A percentile compares a stretch with the other conserved stretches of the same genome.
Conservation (phyloP, 805 yeast species). For the Cyberlindnera bimundalis region DNA sequence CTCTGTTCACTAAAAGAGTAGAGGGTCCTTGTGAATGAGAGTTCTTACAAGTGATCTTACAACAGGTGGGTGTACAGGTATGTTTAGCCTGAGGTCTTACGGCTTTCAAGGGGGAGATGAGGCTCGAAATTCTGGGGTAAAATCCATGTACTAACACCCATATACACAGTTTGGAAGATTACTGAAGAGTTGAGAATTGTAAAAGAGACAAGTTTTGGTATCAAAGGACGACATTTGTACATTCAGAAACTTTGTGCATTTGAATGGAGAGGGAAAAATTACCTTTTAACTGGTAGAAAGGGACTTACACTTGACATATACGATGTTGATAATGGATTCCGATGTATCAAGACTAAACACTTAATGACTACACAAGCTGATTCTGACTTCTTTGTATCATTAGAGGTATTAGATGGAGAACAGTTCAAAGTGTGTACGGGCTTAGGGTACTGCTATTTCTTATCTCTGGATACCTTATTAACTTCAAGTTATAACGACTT, state of each 20-base stretch:
- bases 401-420: slow-evolving; percentile 12
- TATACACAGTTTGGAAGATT: slow-evolving; percentile 9
- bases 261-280: slow-evolving; percentile 1
- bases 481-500: slow-evolving; percentile 19
- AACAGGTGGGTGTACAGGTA: slow-evolving; percentile 16
- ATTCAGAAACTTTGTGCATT: slow-evolving; percentile 17
- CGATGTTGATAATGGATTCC: slow-evolving; percentile 12
- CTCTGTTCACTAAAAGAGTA: no score
- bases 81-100: background rate
- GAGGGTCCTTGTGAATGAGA: slow-evolving; percentile 3
- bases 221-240: slow-evolving; percentile 12
- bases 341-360: slow-evolving; percentile 14
- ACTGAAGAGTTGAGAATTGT: slow-evolving; percentile 9
- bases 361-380: slow-evolving; percentile 20
- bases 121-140: slow-evolving; percentile 7
- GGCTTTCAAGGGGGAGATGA: background rate
- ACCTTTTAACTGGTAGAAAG: slow-evolving; percentile 18
- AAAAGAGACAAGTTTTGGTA: slow-evolving; percentile 8
- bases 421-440: slow-evolving; percentile 24
- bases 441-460: slow-evolving; percentile 25
- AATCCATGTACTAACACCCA: background rate
- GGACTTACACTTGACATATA: slow-evolving; percentile 19
- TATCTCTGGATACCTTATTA: slow-evolving; percentile 17
- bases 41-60: slow-evolving; percentile 9
- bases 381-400: slow-evolving; percentile 22